These are phyloP conservation scores for Lentinus tigrinus DNA, from an alignment of 768 basidiomycete genomes.

Conservation along the genomic window DNA sequence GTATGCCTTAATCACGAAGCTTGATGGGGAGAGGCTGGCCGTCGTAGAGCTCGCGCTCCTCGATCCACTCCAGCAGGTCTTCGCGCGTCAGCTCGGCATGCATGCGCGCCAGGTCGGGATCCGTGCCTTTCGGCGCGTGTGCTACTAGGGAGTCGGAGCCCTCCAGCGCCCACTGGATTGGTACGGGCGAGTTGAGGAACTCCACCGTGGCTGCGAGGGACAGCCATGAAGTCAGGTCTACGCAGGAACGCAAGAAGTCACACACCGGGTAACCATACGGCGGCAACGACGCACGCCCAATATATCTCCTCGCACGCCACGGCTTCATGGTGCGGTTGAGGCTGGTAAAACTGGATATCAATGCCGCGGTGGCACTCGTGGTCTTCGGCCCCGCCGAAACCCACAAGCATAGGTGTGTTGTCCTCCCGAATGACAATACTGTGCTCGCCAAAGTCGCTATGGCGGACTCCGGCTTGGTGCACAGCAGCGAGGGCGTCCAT, in stretches of 20 bases:
- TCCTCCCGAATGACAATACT: not conserved
- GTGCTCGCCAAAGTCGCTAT: not conserved
- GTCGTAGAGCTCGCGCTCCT: constrained; percentile 6
- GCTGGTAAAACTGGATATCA: not conserved
- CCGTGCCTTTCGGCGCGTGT: not conserved
- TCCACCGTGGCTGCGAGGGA: constrained; percentile 1
- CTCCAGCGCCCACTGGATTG: not conserved
- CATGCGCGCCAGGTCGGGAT: not conserved
- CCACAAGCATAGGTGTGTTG: not conserved
- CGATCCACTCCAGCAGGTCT: constrained; percentile 2
- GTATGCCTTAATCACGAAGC: not conserved
- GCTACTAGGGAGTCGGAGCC: not conserved
- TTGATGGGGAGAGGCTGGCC: not conserved
- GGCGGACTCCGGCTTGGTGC: not conserved
- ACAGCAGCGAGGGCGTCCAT: not conserved
- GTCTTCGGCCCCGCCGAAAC: constrained; percentile 1
- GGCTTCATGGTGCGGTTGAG: not conserved
- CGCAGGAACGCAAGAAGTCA: not conserved
- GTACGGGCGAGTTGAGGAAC: not conserved
- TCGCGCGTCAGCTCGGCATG: constrained; percentile 1
- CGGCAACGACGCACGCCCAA: constrained; percentile 1
- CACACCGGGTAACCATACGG: constrained; percentile 2
- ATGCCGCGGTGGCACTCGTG: not conserved
- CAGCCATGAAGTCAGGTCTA: not conserved
- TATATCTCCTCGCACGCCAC: not conserved